These are phyloP conservation scores for Erodium maritimum DNA, from an alignment of 345 rosid genomes.

Conservation along the genomic window DNA sequence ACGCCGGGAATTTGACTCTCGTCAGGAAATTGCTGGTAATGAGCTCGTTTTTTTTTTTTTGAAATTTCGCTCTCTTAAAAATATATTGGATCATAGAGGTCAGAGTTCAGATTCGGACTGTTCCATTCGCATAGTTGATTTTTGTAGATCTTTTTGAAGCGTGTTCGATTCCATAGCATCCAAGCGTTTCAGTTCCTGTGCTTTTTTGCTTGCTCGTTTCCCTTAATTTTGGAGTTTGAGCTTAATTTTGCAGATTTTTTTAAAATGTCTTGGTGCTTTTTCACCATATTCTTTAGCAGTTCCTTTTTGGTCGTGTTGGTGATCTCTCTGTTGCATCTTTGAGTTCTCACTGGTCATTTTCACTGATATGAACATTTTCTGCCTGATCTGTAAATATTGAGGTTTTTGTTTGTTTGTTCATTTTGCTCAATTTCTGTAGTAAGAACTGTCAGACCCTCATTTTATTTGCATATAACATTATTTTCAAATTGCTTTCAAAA, in stretches of 20 bases:
- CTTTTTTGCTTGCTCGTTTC: background rate
- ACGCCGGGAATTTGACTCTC: constrained; percentile 60
- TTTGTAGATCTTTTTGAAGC: background rate
- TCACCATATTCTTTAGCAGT: background rate
- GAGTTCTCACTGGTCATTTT: background rate
- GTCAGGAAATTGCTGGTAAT: constrained; percentile 76
- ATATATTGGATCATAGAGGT: background rate
- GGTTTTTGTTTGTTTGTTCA: background rate
- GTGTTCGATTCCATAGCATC: background rate
- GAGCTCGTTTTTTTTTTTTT: background rate
- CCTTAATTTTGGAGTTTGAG: background rate
- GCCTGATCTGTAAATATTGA: background rate
- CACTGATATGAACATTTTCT: background rate
- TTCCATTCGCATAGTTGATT: constrained; percentile 9
- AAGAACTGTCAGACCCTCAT: background rate
- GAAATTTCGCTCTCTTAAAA: too few species aligned
- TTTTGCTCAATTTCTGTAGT: background rate
- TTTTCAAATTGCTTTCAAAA: too few species aligned
- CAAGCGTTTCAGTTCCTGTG: background rate
- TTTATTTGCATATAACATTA: background rate
- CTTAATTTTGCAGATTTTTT: background rate
- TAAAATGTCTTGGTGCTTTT: too few species aligned
- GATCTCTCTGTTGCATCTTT: background rate
- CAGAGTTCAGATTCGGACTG: constrained; percentile 1
- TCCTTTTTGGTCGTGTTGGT: background rate